These are phyloP conservation scores for Pilasporangium apinafurcum DNA, from an alignment of 352 stramenopile genomes.

Conservation along the genomic window DNA sequence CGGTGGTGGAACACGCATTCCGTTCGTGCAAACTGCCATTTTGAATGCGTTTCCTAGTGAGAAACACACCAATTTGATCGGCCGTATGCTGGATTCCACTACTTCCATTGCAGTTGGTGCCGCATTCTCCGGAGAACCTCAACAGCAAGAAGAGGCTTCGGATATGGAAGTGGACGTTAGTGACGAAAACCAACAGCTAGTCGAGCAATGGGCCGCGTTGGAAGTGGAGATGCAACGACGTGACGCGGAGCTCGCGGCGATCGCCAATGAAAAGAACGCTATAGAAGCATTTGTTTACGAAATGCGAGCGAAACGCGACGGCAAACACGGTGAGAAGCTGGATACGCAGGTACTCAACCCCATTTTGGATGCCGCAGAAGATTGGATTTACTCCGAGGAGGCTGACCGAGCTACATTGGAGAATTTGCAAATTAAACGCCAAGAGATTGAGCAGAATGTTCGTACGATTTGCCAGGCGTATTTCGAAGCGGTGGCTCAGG, in stretches of 20 bases:
- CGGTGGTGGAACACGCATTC: slow-evolving; percentile 86
- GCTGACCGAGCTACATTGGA: slow-evolving; percentile 65
- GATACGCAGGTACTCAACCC: slow-evolving; percentile 46
- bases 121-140: slow-evolving; percentile 34
- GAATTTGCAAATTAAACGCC: slow-evolving; percentile 34
- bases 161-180: slow-evolving; percentile 10
- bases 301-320: slow-evolving; percentile 74
- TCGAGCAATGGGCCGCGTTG: slow-evolving; percentile 32
- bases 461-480: slow-evolving; percentile 44
- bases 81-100: slow-evolving; percentile 86
- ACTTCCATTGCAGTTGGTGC: slow-evolving; percentile 77
- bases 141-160: neutral
- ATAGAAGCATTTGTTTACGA: slow-evolving; percentile 90
- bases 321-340: slow-evolving; percentile 72
- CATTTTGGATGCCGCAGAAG: slow-evolving; percentile 77
- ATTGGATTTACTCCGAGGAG: slow-evolving; percentile 91
- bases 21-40: slow-evolving; percentile 76
- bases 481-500: slow-evolving; percentile 59
- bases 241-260: slow-evolving; percentile 59
- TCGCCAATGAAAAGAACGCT: slow-evolving; percentile 83
- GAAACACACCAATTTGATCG: slow-evolving; percentile 38
- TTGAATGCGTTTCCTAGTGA: slow-evolving; percentile 46
- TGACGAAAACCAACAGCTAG: slow-evolving; percentile 14
- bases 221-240: slow-evolving; percentile 69
- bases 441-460: slow-evolving; percentile 54